Evolutionary conservation across 371 early-diverging fungal genomes (phyloP).

Genomic region (Quaeritorhiza haematococci): DNA sequence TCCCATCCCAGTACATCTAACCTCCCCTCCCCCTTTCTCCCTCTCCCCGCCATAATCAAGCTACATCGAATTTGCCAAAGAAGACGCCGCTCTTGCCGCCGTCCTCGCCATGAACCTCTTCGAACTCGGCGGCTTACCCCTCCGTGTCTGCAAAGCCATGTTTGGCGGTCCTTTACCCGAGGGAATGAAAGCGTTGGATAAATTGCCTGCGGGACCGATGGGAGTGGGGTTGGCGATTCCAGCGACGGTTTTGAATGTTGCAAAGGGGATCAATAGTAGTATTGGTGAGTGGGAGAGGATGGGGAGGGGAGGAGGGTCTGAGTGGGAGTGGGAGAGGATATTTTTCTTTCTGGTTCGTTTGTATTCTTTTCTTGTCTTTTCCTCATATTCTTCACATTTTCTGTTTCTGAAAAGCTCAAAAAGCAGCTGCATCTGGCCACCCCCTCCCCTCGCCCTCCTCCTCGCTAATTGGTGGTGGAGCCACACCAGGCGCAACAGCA

Average conservation of each 20-base stretch:
- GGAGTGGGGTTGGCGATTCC: too few species aligned
- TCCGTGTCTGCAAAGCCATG: constrained; percentile 61
- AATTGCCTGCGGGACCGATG: too few species aligned
- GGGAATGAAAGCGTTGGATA: constrained; percentile 70
- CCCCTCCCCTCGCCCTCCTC: too few species aligned
- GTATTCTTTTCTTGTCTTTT: too few species aligned
- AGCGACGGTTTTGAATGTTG: constrained; percentile 14
- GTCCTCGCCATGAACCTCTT: constrained; percentile 68
- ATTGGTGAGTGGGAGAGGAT: constrained; percentile 16
- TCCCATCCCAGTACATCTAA: background rate
- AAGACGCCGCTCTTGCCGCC: constrained; percentile 48
- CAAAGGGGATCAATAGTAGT: constrained; percentile 19
- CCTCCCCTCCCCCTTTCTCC: background rate
- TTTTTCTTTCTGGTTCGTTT: too few species aligned
- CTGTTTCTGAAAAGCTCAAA: too few species aligned
- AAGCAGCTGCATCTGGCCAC: too few species aligned
- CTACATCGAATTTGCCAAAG: constrained; percentile 62
- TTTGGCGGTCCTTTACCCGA: constrained; percentile 73
- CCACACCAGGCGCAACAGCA: background rate
- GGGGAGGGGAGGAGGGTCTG: too few species aligned
- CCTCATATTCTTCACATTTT: too few species aligned
- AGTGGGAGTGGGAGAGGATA: too few species aligned
- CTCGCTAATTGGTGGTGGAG: too few species aligned
- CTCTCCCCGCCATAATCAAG: constrained; percentile 20
- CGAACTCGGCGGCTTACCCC: constrained; percentile 60